Conservation (phyloP, 2,329 filamentous ascomycete species). For the Ascochyta koolunga region DNA sequence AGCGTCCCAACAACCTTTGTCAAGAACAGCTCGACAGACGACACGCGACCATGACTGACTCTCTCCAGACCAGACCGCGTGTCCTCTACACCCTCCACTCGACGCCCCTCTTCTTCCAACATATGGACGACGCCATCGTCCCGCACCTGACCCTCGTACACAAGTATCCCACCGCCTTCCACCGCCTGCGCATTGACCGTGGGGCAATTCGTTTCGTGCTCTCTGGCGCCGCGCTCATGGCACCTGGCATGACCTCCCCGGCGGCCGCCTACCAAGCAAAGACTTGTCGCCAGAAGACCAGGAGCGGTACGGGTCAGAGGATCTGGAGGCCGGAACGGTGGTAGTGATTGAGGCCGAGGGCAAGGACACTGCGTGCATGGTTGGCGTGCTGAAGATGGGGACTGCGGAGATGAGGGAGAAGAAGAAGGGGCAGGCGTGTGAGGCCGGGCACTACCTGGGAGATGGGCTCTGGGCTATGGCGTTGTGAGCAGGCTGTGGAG, state of each 20-base stretch:
- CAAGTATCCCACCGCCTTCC: slow-evolving; percentile 83
- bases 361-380: slow-evolving; percentile 87
- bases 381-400: slow-evolving; percentile 81
- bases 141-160: slow-evolving; percentile 91
- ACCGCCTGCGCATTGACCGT: slow-evolving; percentile 86
- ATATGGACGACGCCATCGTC: slow-evolving; percentile 75
- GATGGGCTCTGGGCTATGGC: slow-evolving; percentile 88
- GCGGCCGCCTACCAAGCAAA: slow-evolving; percentile 75
- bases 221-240: slow-evolving; percentile 93
- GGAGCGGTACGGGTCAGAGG: slow-evolving; percentile 62
- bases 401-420: slow-evolving; percentile 93
- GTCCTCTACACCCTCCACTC: slow-evolving; percentile 84
- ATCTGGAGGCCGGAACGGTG: slow-evolving; percentile 79
- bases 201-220: slow-evolving; percentile 97
- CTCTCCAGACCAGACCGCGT: slow-evolving; percentile 76
- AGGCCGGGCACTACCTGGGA: slow-evolving; percentile 90
- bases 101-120: slow-evolving; percentile 89
- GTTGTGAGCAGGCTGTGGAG: slow-evolving; percentile 42
- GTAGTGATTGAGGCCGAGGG: slow-evolving; percentile 92
- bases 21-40: not conserved
- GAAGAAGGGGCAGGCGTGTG: slow-evolving; percentile 92
- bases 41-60: not conserved
- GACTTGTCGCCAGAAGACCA: slow-evolving; percentile 43
- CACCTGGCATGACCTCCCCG: slow-evolving; percentile 86
- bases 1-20: not conserved